Evolutionary conservation across 306 rosid species (phyloP).

Genomic region (Gastrolobium bilobum): DNA sequence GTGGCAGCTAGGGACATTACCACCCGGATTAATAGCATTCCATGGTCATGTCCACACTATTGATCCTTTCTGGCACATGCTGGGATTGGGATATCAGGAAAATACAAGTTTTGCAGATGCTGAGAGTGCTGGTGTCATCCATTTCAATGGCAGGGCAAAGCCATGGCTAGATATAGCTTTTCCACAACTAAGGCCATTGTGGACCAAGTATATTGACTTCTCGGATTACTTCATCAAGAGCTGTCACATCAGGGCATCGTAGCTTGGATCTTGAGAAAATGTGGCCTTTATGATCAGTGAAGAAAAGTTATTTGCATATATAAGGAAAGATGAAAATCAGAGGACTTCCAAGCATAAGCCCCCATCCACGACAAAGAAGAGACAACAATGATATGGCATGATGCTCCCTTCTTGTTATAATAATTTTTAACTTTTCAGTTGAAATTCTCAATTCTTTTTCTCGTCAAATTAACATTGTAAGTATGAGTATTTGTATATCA

Average conservation of each 20-base stretch:
- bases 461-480: slow-evolving; percentile 41
- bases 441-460: slow-evolving; percentile 53
- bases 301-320: slow-evolving; percentile 53
- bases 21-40: slow-evolving; percentile 96
- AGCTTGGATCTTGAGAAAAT: slow-evolving; percentile 53
- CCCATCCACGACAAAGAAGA: slow-evolving; percentile 43
- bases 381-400: slow-evolving; percentile 46
- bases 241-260: slow-evolving; percentile 80
- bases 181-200: slow-evolving; percentile 77
- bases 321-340: slow-evolving; percentile 57
- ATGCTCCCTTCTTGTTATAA: slow-evolving; percentile 46
- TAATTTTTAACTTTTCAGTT: slow-evolving; percentile 41
- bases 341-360: slow-evolving; percentile 49
- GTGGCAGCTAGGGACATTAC: slow-evolving; percentile 96
- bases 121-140: slow-evolving; percentile 84
- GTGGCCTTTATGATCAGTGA: slow-evolving; percentile 46
- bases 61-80: slow-evolving; percentile 96
- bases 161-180: slow-evolving; percentile 98
- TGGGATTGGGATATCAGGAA: slow-evolving; percentile 95
- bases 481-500: slow-evolving; percentile 42
- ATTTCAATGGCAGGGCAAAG: slow-evolving; percentile 95
- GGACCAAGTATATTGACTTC: slow-evolving; percentile 85
- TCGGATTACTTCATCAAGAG: slow-evolving; percentile 89
- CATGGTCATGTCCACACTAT: slow-evolving; percentile 86
- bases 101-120: slow-evolving; percentile 75